Evolutionary conservation across 768 basidiomycete species (phyloP), one percentile per base, ranked within the genome.

Genomic region (Leccinum boreale): DNA sequence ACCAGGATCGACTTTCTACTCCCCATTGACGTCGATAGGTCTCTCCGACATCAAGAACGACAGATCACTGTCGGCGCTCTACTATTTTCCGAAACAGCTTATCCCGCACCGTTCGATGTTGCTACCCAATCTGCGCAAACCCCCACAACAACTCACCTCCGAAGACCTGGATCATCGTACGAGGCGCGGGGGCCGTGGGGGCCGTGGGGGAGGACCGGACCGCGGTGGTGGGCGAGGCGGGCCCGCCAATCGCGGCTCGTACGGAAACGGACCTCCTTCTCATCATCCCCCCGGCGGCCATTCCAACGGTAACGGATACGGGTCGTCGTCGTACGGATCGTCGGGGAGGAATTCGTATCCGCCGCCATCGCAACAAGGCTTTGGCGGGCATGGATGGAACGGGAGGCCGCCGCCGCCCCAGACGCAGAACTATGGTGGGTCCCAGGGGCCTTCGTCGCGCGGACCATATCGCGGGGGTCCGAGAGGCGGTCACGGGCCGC

Each of bases 1-100:
- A 12, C 97, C 97, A 3, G 92, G 93, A 52, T 90, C 94, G 6
- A 96, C 92, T 0, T 95, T 92, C 70, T 85, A 86, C 64, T 84
- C 83, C 31, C 93, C 92, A 9, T 74, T 99, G 35, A 64, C 78
- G 5, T 72, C 75, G 21, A 71, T 84, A 42, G 79, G 80, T 52
- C 75, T 91, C 51, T 82, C 83, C 3, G 94, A 98, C 73, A 87
- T 99, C 63, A 81, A 82, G 65, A 88, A 90, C 68, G 94, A 99
- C 73, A 82, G 85, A 23, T 91, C 95, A 10, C 76, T 98, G 12
- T 95, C 94, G 0, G 93, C 87, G 3, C 73, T 86, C 31, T 98
- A 94, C 73, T 86, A 84, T 72, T 97, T 94, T 82, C 95, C 97
- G 0, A 82, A 85, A 67, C 96, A 98, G 67, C 71, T 87, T 12